These are phyloP conservation scores for Passiflora organensis DNA, from an alignment of 345 rosid genomes.

Conservation along the genomic window DNA sequence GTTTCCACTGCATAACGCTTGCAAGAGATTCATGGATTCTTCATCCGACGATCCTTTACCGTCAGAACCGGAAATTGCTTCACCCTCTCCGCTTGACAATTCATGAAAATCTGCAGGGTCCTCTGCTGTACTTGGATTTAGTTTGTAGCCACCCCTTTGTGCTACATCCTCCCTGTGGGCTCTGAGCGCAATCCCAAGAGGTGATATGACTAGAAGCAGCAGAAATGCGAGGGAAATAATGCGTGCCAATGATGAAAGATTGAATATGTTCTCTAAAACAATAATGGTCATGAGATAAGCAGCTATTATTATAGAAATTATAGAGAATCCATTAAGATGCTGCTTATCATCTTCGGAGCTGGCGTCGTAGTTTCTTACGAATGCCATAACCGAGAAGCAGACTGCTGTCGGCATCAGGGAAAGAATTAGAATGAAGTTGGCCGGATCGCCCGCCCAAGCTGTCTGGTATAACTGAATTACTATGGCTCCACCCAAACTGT, in stretches of 20 bases:
- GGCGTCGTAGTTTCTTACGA: constrained; percentile 32
- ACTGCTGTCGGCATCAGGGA: constrained; percentile 32
- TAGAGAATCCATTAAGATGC: constrained; percentile 38
- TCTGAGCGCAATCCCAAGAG: constrained; percentile 29
- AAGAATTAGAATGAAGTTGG: constrained; percentile 35
- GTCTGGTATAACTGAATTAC: constrained; percentile 45
- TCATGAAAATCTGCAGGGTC: constrained; percentile 18
- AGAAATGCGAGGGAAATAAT: constrained; percentile 28
- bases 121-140: constrained; percentile 2
- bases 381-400: constrained; percentile 40
- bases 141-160: constrained; percentile 22
- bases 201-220: constrained; percentile 35
- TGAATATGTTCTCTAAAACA: constrained; percentile 30
- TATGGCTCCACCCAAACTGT: constrained; percentile 53
- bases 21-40: constrained; percentile 38
- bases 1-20: constrained; percentile 29
- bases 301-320: constrained; percentile 37
- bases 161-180: constrained; percentile 20
- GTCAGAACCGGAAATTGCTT: constrained; percentile 11
- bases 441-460: constrained; percentile 28
- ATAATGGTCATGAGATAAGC: constrained; percentile 41
- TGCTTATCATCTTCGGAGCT: constrained; percentile 33
- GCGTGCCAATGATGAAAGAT: constrained; percentile 14
- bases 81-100: constrained; percentile 20
- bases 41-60: constrained; percentile 3